A percentile compares a stretch with the other conserved stretches of the same genome.
phyloP scores from a whole-genome alignment of 169 alveolate genomes.

The Cryptosporidium meleagridis region DNA sequence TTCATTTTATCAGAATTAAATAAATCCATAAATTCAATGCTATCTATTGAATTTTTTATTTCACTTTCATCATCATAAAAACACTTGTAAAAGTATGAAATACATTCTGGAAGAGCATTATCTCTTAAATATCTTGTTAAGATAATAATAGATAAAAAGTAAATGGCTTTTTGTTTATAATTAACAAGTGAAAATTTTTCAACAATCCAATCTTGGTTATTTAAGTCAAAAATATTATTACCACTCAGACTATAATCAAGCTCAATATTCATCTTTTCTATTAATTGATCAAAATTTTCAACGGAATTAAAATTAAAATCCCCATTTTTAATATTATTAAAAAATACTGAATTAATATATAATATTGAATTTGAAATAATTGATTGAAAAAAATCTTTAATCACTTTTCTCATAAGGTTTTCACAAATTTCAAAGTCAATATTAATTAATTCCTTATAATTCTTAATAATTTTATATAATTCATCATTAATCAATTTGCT shows the following conservation, averaged over 20 bases:
- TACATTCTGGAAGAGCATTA: background rate
- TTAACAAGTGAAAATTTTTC: slow-evolving; percentile 26
- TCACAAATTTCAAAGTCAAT: slow-evolving; percentile 32
- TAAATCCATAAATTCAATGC: background rate
- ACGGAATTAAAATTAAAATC: slow-evolving; percentile 1
- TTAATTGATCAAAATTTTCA: background rate
- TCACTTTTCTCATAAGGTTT: slow-evolving; percentile 26
- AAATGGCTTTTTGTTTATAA: slow-evolving; percentile 14
- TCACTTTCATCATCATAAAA: slow-evolving; percentile 9
- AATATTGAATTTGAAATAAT: slow-evolving; percentile 46
- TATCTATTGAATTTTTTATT: background rate
- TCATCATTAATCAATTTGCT: background rate
- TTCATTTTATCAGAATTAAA: slow-evolving; percentile 7
- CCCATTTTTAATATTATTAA: background rate
- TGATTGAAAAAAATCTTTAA: slow-evolving; percentile 15
- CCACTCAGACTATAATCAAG: background rate
- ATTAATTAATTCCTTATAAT: background rate
- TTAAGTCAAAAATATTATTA: background rate
- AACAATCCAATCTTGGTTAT: background rate
- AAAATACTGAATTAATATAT: background rate
- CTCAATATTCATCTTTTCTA: slow-evolving; percentile 13
- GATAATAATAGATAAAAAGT: slow-evolving; percentile 10
- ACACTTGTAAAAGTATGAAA: slow-evolving; percentile 11
- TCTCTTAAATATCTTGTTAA: slow-evolving; percentile 34
- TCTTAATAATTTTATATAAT: background rate